Conservation (phyloP, 805 yeast species). For the Starmera caribaea region DNA sequence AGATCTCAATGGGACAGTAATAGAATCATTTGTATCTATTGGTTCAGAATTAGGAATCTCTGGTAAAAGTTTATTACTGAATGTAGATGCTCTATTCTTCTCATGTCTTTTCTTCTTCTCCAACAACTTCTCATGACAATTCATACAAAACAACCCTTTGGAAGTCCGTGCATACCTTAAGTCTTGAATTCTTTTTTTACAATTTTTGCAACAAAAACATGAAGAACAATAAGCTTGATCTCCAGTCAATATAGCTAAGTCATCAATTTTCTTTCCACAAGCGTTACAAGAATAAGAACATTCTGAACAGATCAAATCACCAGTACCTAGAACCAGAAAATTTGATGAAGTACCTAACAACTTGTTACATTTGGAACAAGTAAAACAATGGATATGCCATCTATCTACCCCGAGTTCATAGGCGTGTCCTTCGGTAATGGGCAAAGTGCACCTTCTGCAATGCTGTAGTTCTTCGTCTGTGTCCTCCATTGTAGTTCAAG, state of each 20-base stretch:
- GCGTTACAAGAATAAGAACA: constrained; percentile 88
- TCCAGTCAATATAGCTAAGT: constrained; percentile 88
- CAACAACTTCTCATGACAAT: constrained; percentile 76
- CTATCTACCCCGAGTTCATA: constrained; percentile 90
- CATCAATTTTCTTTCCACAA: constrained; percentile 82
- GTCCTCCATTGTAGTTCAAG: constrained; percentile 6
- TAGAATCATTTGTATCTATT: not conserved
- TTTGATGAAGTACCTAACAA: constrained; percentile 81
- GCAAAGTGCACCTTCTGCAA: constrained; percentile 35
- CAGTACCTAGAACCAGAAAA: constrained; percentile 87
- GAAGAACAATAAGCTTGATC: constrained; percentile 89
- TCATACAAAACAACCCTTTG: constrained; percentile 88
- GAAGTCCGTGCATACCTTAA: constrained; percentile 86
- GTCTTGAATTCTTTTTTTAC: constrained; percentile 80
- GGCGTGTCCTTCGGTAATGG: constrained; percentile 85
- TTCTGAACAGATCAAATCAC: constrained; percentile 78
- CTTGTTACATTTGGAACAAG: constrained; percentile 75
- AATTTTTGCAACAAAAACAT: constrained; percentile 85
- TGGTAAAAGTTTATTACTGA: constrained; percentile 13
- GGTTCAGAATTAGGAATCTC: constrained; percentile 15
- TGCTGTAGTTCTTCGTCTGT: constrained; percentile 16
- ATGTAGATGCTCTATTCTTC: constrained; percentile 14
- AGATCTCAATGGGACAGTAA: constrained; percentile 13
- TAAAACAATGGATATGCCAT: constrained; percentile 93
- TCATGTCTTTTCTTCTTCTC: constrained; percentile 66